Base-by-base conservation (phyloP, 768 basidiomycete genomes). In the Suillus subluteus region DNA sequence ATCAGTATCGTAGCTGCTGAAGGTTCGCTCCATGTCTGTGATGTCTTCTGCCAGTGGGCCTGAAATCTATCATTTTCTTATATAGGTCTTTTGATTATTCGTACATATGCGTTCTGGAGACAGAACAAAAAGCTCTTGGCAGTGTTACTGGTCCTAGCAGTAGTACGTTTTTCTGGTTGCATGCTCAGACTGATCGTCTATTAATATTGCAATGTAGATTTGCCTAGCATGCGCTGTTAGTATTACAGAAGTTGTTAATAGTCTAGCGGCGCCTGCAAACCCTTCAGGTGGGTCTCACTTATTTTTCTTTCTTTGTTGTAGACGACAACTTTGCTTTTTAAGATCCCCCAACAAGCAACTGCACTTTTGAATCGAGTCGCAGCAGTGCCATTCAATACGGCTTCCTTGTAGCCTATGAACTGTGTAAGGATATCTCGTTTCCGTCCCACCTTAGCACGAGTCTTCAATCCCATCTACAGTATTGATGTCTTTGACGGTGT, bases 31-130 rank as follows among this genome's bases (percentile, higher is more conserved):
- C 6, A 7, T 37, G 6, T 56, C 32, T 56, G 4, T n/a, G 3
- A 32, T 13, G 6, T 56, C 12, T 12, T 13, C 6, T 56, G 5
- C 62, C 18, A 9, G 32, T 56, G 55, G 16, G 32, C 21, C 55
- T 56, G 21, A 37, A 56, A 7, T 37, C 21, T 12, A 38, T 38
- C 15, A 37, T 21, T 56, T 56, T 37, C 12, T 37, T 13, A 30
- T 46, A 46, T 4, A 56, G 55, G 55, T 56, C 55, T 56, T 56
- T 37, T 56, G 21, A n/a, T 56, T 35, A n/a, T 56, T 56, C 55
- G 55, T 37, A 56, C 55, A 56, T 56, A 56, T 30, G 38, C 40
- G 2, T 65, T 65, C 58, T 65, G 64, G 64, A 50, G 21, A 23
- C 41, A 40, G 21, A 65, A 18, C 55, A 65, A 65, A 18, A 65